phyloP scores from a whole-genome alignment of 2,329 filamentous ascomycete species.

The Neonectria coccinea region DNA sequence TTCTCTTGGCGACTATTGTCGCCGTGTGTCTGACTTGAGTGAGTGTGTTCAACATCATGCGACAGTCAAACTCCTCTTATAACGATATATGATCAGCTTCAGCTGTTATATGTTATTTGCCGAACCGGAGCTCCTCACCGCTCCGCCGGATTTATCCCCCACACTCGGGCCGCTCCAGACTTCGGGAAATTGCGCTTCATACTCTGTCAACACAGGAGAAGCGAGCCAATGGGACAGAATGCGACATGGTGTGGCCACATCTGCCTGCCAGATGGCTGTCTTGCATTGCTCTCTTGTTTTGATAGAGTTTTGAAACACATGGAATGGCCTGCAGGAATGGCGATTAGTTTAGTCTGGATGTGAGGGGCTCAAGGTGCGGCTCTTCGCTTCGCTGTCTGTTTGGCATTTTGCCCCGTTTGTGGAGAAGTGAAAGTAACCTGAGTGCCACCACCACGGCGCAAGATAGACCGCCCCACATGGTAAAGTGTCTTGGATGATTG shows the following conservation, averaged over 20 bases:
- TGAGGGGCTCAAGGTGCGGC: not conserved
- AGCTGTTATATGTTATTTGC: slow-evolving; percentile 37
- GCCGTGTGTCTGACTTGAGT: not conserved
- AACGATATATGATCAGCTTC: slow-evolving; percentile 3
- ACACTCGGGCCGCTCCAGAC: slow-evolving; percentile 20
- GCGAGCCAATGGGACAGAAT: slow-evolving; percentile 30
- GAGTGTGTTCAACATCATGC: not conserved
- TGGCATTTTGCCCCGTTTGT: slow-evolving; percentile 3
- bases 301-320: slow-evolving; percentile 12
- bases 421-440: slow-evolving; percentile 1
- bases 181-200: slow-evolving; percentile 33
- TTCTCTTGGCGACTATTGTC: not conserved
- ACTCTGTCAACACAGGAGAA: slow-evolving; percentile 22
- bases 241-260: not conserved
- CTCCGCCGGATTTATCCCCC: slow-evolving; percentile 37
- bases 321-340: slow-evolving; percentile 3
- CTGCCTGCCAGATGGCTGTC: not conserved
- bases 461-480: slow-evolving; percentile 1
- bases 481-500: not conserved
- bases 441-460: not conserved
- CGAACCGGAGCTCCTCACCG: slow-evolving; percentile 39
- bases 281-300: slow-evolving; percentile 2
- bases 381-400: slow-evolving; percentile 1
- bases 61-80: not conserved
- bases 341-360: not conserved